Evolutionary conservation across 164 flowering plant species (phyloP), one percentile per base, ranked within the genome.

Genomic region (Tetrastigma voinierianum): DNA sequence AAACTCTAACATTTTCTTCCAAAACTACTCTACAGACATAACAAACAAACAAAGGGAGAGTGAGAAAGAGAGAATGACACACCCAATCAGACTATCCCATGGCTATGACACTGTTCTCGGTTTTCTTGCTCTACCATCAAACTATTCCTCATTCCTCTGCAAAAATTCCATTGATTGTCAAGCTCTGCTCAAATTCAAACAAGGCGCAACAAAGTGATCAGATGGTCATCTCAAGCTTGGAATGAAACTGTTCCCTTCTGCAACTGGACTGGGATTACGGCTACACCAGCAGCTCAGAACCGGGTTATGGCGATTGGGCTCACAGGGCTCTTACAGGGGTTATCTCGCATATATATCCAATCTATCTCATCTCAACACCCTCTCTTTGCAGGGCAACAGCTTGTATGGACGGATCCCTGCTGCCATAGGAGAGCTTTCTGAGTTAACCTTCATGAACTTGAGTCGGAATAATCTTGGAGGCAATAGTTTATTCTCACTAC

Each of bases 241-340:
- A 58, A 64, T 19, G 43, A 57, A 55, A 49, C 52, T 20, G 63
- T 40, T 47, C 51, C 25, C 64, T 64, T 70, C 64, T 69, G 72
- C 72, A 69, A 63, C 45, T 62, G 66, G 62, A 69, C 72, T 32
- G 66, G 67, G 48, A 61, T 69, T 18, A 47, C 48, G 4, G 62
- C 57, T n/a, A n/a, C 66, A 57, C 62, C 32, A 15, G n/a, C 44
- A 59, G 3, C 52, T 54, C 48, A 63, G 46, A 25, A 65, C 54
- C 59, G 64, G 43, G 59, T 51, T 13, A 14, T 59, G 2, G 59
- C 59, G 19, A 59, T 65, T 10, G 24, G 45, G 51, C 68, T 65
- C 20, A 46, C 18, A 58, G 46, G 52, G 68, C 25, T 44, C 18
- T 62, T 62, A 20, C 32, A 65, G 14, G 68, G 73, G 57, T 2